Evolutionary conservation across 179 eudicot species (phyloP).

Genomic region (Beta macrorhiza): DNA sequence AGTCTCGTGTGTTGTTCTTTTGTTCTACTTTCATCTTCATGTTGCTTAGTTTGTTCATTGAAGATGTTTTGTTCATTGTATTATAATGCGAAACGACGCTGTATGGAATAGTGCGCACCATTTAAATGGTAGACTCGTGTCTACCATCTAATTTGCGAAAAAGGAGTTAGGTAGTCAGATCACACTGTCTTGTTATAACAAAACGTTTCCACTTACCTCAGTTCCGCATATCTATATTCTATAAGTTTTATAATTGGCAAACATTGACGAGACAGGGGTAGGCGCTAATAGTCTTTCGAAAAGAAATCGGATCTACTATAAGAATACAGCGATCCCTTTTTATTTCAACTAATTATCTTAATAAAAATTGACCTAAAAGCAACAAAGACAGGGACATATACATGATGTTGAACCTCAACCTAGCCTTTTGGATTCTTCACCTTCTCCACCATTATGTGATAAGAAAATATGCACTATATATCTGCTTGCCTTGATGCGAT

Average conservation of each 20-base stretch:
- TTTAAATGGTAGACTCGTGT: too few relatives aligned
- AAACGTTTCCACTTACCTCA: too few relatives aligned
- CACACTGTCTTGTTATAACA: too few relatives aligned
- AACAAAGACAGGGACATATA: constrained; percentile 9
- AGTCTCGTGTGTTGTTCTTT: too few relatives aligned
- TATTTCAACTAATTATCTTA: constrained; percentile 19
- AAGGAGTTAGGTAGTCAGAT: too few relatives aligned
- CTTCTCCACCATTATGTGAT: constrained; percentile 4
- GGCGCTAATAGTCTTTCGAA: constrained; percentile 20
- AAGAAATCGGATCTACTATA: constrained; percentile 25
- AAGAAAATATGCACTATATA: not conserved
- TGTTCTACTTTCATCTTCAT: too few relatives aligned
- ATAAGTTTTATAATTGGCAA: constrained; percentile 27
- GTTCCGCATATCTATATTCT: too few relatives aligned
- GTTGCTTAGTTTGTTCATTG: too few relatives aligned
- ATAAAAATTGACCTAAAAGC: constrained; percentile 18
- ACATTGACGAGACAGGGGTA: constrained; percentile 32
- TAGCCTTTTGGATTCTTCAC: constrained; percentile 5
- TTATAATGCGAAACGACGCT: accelerated
- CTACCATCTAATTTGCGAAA: too few relatives aligned
- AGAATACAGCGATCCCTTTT: constrained; percentile 1
- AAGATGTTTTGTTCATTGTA: too few relatives aligned
- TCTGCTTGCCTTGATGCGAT: not conserved
- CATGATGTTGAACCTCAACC: constrained; percentile 17
- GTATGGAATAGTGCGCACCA: too few relatives aligned